Base-by-base conservation (phyloP, 2,329 filamentous ascomycete genomes). In the Pseudogymnoascus sp. region DNA sequence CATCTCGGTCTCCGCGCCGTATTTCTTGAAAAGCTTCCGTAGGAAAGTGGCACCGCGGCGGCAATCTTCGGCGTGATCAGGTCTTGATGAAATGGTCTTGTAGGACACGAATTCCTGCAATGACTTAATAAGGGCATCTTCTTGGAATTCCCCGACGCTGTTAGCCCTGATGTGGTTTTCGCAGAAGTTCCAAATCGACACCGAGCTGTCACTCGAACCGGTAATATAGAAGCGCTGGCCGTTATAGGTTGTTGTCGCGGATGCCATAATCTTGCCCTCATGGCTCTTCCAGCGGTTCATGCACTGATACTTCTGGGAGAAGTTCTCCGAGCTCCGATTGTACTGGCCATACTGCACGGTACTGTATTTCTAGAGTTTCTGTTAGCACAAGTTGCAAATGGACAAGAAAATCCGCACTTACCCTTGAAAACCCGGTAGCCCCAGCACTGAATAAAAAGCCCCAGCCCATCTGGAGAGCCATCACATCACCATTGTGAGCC, bases 1-100 rank as follows among this genome's bases (percentile, higher is more conserved):
- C 81, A 97, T 89, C 70, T 96, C 90, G 0, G 95, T 93, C 64
- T 90, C 84, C 0, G 91, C 95, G 11, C 95, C 95, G 64, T 97
- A 86, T 62, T 92, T 89, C 76, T 93, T 96, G 79, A 97, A 97
- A 16, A 97, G 82, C 0, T 89, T 88, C 61, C 92, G 91, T 1
- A 99, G 81, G 70, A 93, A 97, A 0, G 91, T 95, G 11, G 95
- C 95, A 8, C 93, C 93, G 72, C 93, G 86, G 65, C 93, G 89
- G 73, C 96, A 99, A 74, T 97, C 95, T 67, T 93, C 91, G 10
- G 91, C 87, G 72, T 91, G 96, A 69, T 92, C 90, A 1, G 89
- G 85, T 38, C 91, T 85, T 0, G 92, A 93, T 0, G 95, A 97
- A 24, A 99, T 86, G 0, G 93, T 97, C 69, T 92, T 93, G 79